Evolutionary conservation across 1,284 basidiomycete genomes (phyloP).

Genomic region (Moesziomyces globuligerus): DNA sequence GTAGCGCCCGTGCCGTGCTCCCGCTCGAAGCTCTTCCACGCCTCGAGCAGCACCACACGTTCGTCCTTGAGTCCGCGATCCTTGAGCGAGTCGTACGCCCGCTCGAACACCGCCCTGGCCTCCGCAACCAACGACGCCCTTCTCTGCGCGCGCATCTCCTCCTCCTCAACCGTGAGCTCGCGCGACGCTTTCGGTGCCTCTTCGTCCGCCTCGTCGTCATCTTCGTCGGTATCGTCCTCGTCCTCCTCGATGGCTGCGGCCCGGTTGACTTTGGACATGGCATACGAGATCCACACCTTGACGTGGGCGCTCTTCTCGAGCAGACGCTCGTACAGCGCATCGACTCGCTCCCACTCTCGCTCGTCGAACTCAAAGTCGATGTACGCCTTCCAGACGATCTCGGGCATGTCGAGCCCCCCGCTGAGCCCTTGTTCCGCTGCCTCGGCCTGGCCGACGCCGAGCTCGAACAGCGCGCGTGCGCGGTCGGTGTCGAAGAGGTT

Average conservation of each 20-base stretch:
- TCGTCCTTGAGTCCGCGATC: constrained; percentile 84
- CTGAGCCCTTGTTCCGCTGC: constrained; percentile 53
- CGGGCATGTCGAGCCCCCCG: constrained; percentile 91
- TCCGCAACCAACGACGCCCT: constrained; percentile 74
- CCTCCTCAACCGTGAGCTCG: constrained; percentile 41
- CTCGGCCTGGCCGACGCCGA: constrained; percentile 81
- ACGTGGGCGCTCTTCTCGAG: constrained; percentile 89
- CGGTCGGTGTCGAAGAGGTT: constrained; percentile 90
- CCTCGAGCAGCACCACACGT: constrained; percentile 87
- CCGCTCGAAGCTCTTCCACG: constrained; percentile 91
- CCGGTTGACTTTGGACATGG: constrained; percentile 70
- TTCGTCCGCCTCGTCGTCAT: constrained; percentile 73
- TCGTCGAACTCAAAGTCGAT: constrained; percentile 97
- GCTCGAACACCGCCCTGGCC: constrained; percentile 82
- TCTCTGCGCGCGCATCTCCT: constrained; percentile 68
- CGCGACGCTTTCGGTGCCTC: constrained; percentile 66
- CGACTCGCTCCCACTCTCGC: constrained; percentile 84
- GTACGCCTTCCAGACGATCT: constrained; percentile 83
- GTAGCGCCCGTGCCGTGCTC: constrained; percentile 73
- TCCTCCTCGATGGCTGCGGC: constrained; percentile 78
- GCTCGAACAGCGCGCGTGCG: constrained; percentile 93
- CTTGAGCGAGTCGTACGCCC: constrained; percentile 87
- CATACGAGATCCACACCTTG: constrained; percentile 72
- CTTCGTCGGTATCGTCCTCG: constrained; percentile 73
- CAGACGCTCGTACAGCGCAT: constrained; percentile 89